These are phyloP conservation scores for Rhodosporidiobolus sp. DNA, from an alignment of 768 basidiomycete genomes.

Conservation along the genomic window DNA sequence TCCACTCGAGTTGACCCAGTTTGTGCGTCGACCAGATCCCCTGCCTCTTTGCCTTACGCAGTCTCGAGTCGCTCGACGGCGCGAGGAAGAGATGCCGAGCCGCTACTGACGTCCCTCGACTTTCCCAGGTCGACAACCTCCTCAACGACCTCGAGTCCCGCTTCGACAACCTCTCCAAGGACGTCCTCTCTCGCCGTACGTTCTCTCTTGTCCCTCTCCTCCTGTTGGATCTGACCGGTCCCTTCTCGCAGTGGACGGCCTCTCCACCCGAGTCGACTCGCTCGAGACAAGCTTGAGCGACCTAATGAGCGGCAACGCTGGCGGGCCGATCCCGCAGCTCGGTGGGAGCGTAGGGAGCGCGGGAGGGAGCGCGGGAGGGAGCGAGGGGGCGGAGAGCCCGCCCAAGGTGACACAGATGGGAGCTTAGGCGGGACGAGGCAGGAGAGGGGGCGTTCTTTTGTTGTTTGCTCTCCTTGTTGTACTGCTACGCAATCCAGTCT, in stretches of 20 bases:
- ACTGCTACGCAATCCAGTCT: no score
- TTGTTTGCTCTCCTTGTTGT: no score
- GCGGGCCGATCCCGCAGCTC: background rate
- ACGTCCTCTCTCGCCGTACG: constrained; percentile 34
- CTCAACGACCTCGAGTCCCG: constrained; percentile 36
- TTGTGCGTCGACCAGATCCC: constrained; percentile 8
- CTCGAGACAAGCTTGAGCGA: constrained; percentile 29
- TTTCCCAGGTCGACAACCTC: constrained; percentile 28
- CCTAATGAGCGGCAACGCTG: constrained; percentile 27
- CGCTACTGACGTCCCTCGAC: background rate
- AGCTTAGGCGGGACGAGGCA: no score
- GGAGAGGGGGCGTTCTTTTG: no score
- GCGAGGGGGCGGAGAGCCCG: no score
- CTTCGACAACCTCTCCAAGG: constrained; percentile 31
- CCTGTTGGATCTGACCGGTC: background rate
- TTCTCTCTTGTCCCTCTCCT: background rate
- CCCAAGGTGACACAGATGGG: no score
- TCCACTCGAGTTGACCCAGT: constrained; percentile 35
- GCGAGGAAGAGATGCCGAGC: no score
- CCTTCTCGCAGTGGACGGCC: background rate
- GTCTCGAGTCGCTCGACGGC: no score
- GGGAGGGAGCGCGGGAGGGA: no score
- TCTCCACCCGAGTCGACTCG: constrained; percentile 32
- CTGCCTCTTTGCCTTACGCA: background rate
- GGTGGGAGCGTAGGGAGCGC: no score